Base-by-base conservation (phyloP, 805 yeast genomes). In the Lipomyces chichibuensis region DNA sequence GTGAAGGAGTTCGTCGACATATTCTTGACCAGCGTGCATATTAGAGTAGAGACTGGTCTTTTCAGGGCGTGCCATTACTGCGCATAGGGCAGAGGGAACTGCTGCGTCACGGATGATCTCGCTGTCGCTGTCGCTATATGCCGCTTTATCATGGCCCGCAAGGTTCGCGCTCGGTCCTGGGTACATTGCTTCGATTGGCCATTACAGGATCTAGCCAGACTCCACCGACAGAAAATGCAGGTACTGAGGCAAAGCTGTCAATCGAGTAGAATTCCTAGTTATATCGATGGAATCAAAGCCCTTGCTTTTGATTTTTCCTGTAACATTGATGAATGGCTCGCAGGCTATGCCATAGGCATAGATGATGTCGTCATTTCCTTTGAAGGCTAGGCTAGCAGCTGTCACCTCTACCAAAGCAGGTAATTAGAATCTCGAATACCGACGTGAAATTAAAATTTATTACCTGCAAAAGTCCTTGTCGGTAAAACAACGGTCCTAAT, bases 91-190 rank as follows among this genome's bases (percentile, higher is more conserved):
- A 4, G 20, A 43, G 49, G n/a, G 9, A n/a, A n/a, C 49, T 43
- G 49, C 49, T n/a, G 49, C 49, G 49, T 43, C 20, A 43, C 49
- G 20, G 49, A 43, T n/a, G 49, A 43, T 43, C 49, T 43, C 49
- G 20, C 49, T 43, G 20, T 43, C 49, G 20, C 49, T 43, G 20
- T 43, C 49, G 20, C 49, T 43, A 43, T 43, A 37, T 37, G 43
- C 17, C 43, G 43, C 17, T 37, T 37, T 37, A 37, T 37, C 43
- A 37, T 37, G 43, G 17, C 43, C 43, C 43, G 43, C 43, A 37
- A 37, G 43, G 17, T 37, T 37, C 43, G 43, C 43, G 43, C 43
- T 37, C 9, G 43, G 17, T 37, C 43, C 17, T 3, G 43, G 43
- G 11, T 37, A 37, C 43, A 37, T 37, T 37, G 13, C 17, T 37